These are phyloP conservation scores for Calonectria leucothoes DNA, from an alignment of 2,329 filamentous ascomycete genomes.

Conservation along the genomic window DNA sequence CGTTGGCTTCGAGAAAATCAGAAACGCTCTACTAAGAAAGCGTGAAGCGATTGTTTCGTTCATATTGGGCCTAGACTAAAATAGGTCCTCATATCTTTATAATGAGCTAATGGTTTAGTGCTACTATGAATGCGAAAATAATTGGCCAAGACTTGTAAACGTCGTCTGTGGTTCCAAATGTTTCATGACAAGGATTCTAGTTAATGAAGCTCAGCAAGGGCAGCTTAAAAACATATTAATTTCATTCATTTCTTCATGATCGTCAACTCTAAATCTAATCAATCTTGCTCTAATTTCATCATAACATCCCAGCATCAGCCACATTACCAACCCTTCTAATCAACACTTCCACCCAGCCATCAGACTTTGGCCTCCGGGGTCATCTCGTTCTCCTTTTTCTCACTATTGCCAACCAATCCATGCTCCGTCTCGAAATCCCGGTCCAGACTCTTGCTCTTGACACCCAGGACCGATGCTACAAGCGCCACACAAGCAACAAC, in stretches of 20 bases:
- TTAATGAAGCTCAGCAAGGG: background rate
- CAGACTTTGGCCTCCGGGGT: constrained; percentile 18
- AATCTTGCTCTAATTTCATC: background rate
- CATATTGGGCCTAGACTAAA: background rate
- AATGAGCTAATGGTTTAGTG: background rate
- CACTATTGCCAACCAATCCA: constrained; percentile 9
- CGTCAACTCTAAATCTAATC: background rate
- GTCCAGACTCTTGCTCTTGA: constrained; percentile 35
- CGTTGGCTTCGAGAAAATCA: background rate
- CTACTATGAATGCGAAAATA: background rate
- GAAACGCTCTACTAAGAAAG: background rate
- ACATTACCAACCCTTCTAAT: background rate
- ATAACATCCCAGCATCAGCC: background rate
- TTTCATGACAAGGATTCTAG: background rate
- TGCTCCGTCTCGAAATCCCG: constrained; percentile 39
- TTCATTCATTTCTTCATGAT: background rate
- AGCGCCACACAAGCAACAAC: constrained; percentile 42
- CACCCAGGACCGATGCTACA: constrained; percentile 26
- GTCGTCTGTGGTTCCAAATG: background rate
- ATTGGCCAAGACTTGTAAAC: background rate
- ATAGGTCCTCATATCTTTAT: background rate
- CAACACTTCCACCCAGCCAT: background rate
- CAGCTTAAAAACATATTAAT: background rate
- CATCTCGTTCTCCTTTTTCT: constrained; percentile 9
- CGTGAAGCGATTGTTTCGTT: background rate